A percentile compares a stretch with the other conserved stretches of the same genome.
Conservation (phyloP, 495 filamentous ascomycete genomes). For the Trichoderma gamsii region DNA sequence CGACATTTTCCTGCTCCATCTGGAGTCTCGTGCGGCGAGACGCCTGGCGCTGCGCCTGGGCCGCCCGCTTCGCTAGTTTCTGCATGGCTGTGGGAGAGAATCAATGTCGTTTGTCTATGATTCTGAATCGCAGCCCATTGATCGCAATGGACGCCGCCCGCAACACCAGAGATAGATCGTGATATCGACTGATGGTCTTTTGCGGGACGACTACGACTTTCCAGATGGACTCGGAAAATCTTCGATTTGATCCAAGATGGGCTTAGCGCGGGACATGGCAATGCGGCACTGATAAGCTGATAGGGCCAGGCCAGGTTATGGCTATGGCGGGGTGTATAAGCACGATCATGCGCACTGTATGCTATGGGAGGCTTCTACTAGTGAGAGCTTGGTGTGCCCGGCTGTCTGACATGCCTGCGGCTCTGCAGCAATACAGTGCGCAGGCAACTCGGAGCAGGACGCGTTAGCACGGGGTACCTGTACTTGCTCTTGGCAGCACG, state of each 20-base stretch:
- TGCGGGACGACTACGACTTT: neutral
- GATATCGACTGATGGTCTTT: neutral
- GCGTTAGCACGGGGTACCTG: neutral
- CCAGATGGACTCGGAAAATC: conserved; percentile 10
- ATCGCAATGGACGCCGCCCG: conserved; percentile 11
- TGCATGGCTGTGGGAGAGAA: conserved; percentile 45
- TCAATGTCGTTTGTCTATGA: neutral
- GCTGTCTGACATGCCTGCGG: too few relatives aligned
- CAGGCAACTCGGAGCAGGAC: too few relatives aligned
- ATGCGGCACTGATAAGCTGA: conserved; percentile 4
- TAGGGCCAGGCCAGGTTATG: neutral
- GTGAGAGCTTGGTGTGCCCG: neutral
- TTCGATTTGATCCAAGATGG: neutral
- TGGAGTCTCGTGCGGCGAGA: conserved; percentile 25
- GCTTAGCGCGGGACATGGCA: neutral
- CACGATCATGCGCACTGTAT: neutral
- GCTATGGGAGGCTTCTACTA: neutral
- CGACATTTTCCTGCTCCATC: conserved; percentile 1
- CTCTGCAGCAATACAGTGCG: too few relatives aligned
- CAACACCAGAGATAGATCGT: neutral
- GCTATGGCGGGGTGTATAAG: neutral
- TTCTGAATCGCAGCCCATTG: neutral
- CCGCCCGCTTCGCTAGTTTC: conserved; percentile 51
- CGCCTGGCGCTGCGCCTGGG: conserved; percentile 48
- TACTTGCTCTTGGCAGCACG: conserved; percentile 3